Evolutionary conservation across 495 filamentous ascomycete genomes (phyloP).

Genomic region (Endocarpon pusillum): DNA sequence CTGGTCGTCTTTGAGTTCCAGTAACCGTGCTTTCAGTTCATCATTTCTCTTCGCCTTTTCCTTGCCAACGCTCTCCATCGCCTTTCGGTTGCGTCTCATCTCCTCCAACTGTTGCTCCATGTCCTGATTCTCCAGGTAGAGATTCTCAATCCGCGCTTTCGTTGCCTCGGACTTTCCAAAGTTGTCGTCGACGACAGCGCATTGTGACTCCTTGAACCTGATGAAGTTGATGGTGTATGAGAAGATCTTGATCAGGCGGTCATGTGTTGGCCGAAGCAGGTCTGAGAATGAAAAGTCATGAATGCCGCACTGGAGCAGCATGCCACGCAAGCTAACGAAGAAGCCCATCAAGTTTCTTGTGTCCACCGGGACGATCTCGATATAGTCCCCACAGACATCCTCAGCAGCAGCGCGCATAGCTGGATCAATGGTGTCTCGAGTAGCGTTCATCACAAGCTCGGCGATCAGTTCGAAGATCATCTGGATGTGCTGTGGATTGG

Average conservation of each 20-base stretch:
- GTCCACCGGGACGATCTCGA: slow-evolving; percentile 67
- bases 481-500: slow-evolving; percentile 83
- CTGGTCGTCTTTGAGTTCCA: slow-evolving; percentile 62
- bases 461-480: slow-evolving; percentile 96
- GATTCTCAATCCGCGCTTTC: slow-evolving; percentile 70
- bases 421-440: slow-evolving; percentile 78
- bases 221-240: slow-evolving; percentile 98
- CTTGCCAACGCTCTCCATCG: slow-evolving; percentile 58
- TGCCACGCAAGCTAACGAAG: slow-evolving; percentile 55
- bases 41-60: slow-evolving; percentile 73
- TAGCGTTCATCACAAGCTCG: slow-evolving; percentile 80
- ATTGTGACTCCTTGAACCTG: slow-evolving; percentile 83
- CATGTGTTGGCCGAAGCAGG: slow-evolving; percentile 72
- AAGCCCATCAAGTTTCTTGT: slow-evolving; percentile 88
- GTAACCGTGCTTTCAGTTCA: slow-evolving; percentile 60
- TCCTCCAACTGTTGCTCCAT: slow-evolving; percentile 65
- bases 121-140: slow-evolving; percentile 71
- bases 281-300: slow-evolving; percentile 87
- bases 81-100: slow-evolving; percentile 56
- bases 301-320: slow-evolving; percentile 70
- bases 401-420: slow-evolving; percentile 83
- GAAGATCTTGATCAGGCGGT: slow-evolving; percentile 77
- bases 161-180: slow-evolving; percentile 77
- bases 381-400: slow-evolving; percentile 65
- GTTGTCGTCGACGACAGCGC: slow-evolving; percentile 69